Evolutionary conservation across 345 rosid species (phyloP), one percentile per base, ranked within the genome.

Genomic region (Eucalyptus viminalis): DNA sequence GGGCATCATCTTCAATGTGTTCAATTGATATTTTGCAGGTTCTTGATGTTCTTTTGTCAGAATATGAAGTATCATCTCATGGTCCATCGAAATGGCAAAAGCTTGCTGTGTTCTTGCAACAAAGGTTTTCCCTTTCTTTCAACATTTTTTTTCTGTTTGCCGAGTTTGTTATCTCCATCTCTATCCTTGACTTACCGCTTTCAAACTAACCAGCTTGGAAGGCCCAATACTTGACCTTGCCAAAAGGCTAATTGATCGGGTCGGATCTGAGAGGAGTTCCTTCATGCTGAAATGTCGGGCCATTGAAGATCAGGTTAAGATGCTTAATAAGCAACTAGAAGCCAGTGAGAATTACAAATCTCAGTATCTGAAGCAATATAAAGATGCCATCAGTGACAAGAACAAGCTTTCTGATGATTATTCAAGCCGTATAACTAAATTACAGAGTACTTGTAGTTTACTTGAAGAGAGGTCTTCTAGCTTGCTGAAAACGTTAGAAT

Each of bases 51-150:
- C 96, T 97, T 91, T 72, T 96, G 31, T 92, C 96, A 11, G 99
- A 96, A 88, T 98, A 97, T 88, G 99, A 96, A 85, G 92, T 92
- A 86, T 93, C 96, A 47, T 94, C 95, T 90, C 96, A 94, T 93
- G 99, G 99, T 87, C 99, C 99, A 5, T 95, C 95, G 49, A 97
- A 98, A 91, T 98, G 99, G 99, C 96, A 96, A 94, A 98, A 97
- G 93, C 92, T 97, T 91, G 97, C 95, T 9, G 91, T 88, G 80
- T 98, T 96, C 94, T 95, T 97, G 88, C 97, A 96, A 86, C 98
- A 96, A 92, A 97, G 99, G 99, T 97, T 86, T 56, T 86, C 37
- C 83, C 76, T 47, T 56, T 65, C 67, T 62, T 49, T 31, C 51
- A 31, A 43, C 86, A 17, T 81, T 62, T 53, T 45, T 49, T 65